Conservation (phyloP, 2,329 filamentous ascomycete genomes). For the Botryotinia convoluta region DNA sequence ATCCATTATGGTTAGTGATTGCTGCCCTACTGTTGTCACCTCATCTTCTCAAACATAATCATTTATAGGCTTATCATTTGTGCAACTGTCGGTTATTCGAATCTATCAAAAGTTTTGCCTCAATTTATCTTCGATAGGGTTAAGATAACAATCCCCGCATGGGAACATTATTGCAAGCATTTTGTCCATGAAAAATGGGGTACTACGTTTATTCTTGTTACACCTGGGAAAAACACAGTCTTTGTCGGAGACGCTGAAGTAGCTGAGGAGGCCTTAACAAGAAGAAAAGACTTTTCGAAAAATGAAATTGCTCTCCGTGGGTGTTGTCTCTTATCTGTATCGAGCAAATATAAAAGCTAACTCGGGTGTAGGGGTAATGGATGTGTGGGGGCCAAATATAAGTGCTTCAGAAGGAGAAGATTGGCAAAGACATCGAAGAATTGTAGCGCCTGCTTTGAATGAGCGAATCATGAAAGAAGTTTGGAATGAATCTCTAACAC, state of each 20-base stretch:
- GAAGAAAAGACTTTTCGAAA: conserved; percentile 20
- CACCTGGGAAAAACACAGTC: conserved; percentile 17
- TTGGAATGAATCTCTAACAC: conserved; percentile 39
- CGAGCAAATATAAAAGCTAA: background rate
- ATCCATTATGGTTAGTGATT: conserved; percentile 18
- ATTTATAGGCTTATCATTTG: conserved; percentile 12
- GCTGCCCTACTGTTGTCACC: background rate
- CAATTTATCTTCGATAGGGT: conserved; percentile 21
- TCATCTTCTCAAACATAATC: background rate
- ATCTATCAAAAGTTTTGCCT: conserved; percentile 17
- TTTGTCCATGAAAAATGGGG: conserved; percentile 22
- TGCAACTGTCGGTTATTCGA: conserved; percentile 10
- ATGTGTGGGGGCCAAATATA: conserved; percentile 2
- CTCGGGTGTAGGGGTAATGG: background rate
- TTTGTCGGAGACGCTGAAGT: conserved; percentile 22
- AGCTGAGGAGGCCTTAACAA: conserved; percentile 18
- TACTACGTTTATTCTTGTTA: conserved; percentile 21
- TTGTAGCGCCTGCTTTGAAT: conserved; percentile 43
- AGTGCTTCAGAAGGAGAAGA: conserved; percentile 35
- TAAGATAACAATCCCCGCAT: conserved; percentile 21
- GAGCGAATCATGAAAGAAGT: conserved; percentile 43
- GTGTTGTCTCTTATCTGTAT: background rate
- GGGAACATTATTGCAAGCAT: conserved; percentile 23
- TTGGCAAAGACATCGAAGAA: conserved; percentile 44
- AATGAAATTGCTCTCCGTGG: conserved; percentile 18